A percentile compares a stretch with the other conserved stretches of the same genome.
phyloP scores from a whole-genome alignment of 805 yeast species.

The Candida sanyiensis region DNA sequence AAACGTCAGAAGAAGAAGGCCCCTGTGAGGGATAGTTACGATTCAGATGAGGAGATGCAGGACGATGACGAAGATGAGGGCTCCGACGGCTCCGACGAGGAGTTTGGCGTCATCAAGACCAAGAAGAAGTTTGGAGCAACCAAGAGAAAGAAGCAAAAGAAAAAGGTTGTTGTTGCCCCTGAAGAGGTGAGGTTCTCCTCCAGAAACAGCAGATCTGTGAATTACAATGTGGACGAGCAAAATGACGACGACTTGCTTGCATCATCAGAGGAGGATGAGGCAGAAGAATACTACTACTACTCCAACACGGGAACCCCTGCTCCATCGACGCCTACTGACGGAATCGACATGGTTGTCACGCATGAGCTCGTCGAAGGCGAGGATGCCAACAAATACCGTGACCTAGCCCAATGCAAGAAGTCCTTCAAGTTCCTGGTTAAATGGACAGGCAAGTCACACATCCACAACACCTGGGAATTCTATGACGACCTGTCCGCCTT shows the following conservation, averaged over 20 bases:
- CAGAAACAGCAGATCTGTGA: slow-evolving; percentile 58
- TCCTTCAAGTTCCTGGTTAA: slow-evolving; percentile 64
- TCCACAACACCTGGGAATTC: slow-evolving; percentile 92
- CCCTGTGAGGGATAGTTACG: slow-evolving; percentile 10
- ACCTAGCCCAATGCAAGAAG: slow-evolving; percentile 48
- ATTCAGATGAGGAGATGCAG: slow-evolving; percentile 21
- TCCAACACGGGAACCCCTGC: slow-evolving; percentile 24
- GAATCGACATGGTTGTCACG: slow-evolving; percentile 48
- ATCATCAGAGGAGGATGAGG: slow-evolving; percentile 29
- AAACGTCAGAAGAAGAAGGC: slow-evolving; percentile 28
- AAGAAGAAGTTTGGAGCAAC: slow-evolving; percentile 23
- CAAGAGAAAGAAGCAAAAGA: slow-evolving; percentile 18
- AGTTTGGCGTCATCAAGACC: slow-evolving; percentile 30
- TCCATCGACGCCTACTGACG: slow-evolving; percentile 23
- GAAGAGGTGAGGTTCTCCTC: slow-evolving; percentile 72
- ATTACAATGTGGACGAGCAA: slow-evolving; percentile 69
- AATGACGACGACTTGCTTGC: slow-evolving; percentile 38
- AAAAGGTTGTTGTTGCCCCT: slow-evolving; percentile 20
- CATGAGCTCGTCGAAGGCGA: slow-evolving; percentile 40
- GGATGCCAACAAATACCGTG: slow-evolving; percentile 28
- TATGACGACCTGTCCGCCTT: slow-evolving; percentile 41
- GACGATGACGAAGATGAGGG: slow-evolving; percentile 24
- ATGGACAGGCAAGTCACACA: slow-evolving; percentile 84
- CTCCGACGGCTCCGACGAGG: slow-evolving; percentile 32
- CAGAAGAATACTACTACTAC: slow-evolving; percentile 19